phyloP scores from a whole-genome alignment of 345 rosid genomes.

The Pistacia atlantica region DNA sequence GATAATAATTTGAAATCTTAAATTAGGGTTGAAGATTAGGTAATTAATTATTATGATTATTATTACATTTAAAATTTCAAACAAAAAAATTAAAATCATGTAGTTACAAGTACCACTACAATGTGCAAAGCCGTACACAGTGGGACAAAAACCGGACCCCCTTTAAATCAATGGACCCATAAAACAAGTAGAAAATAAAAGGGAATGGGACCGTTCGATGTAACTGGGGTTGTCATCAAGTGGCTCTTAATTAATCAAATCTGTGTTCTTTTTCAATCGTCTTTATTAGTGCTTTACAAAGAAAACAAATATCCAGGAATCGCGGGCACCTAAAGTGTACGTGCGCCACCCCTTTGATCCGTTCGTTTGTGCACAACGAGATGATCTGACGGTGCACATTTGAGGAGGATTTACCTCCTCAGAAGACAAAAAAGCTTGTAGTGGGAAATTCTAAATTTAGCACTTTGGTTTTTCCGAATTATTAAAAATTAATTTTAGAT shows the following conservation, averaged over 20 bases:
- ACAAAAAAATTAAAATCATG: too few relatives aligned
- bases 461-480: slow-evolving; percentile 30
- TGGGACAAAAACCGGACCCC: background rate
- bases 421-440: slow-evolving; percentile 13
- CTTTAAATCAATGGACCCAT: background rate
- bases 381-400: slow-evolving; percentile 23
- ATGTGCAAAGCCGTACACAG: background rate
- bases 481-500: background rate
- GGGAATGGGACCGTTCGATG: slow-evolving; percentile 1
- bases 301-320: background rate
- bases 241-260: background rate
- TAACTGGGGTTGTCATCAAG: slow-evolving; percentile 4
- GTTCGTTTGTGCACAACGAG: slow-evolving; percentile 2
- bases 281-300: background rate
- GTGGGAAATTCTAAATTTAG: slow-evolving; percentile 11
- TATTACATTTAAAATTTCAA: too few relatives aligned
- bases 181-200: background rate
- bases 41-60: too few relatives aligned
- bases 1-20: too few relatives aligned
- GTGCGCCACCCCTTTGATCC: background rate
- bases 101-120: background rate
- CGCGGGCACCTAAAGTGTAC: background rate
- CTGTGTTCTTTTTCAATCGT: background rate
- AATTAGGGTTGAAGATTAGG: too few relatives aligned
- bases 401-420: slow-evolving; percentile 2